Evolutionary conservation across 2,329 filamentous ascomycete genomes (phyloP), one percentile per base, ranked within the genome.

Genomic region (Aspergillus uvarum): DNA sequence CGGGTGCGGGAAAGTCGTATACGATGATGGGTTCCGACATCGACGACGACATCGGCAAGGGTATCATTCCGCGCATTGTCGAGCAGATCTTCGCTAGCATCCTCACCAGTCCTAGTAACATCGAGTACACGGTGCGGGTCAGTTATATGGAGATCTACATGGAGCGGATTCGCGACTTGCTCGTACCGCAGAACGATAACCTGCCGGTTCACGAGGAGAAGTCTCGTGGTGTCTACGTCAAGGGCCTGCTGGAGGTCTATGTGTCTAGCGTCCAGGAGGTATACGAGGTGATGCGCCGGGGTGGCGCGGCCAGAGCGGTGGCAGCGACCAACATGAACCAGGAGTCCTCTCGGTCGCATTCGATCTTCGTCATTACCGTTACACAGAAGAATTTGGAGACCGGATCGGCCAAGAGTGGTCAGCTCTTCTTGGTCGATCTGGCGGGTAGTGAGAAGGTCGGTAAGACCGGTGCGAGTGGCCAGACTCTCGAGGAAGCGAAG

Each of bases 71-170:
- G 54, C 89, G 95, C 71, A 98, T 98, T 68, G 89, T 97, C 68
- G 92, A 98, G 79, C 94, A 98, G 80, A 97, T 98, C 74, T 98
- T 98, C 76, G 89, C 90, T 69, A 96, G 91, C 79, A 98, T 98
- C 76, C 84, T 97, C 79, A 87, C 90, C 22, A 96, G 92, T 69
- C 91, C 94, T 48, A 88, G 88, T 70, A 96, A 91, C 67, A 97
- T 98, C 75, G 95, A 98, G 79, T 98, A 98, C 78, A 98, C 93
- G n/a, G 94, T 99, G 56, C 88, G 93, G 59, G 94, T 98, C 73
- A 96, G 92, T 77, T 98, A 98, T 79, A 97, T 99, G 93, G 95
- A 99, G 79, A 98, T 99, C 66, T 99, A 99, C 82, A 99, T 98
- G 95, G 95, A 99, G 81, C 88, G 90, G 68, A 98, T 99, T 76